Conservation (phyloP, 2,329 filamentous ascomycete genomes). For the Myrmaecium sp. region DNA sequence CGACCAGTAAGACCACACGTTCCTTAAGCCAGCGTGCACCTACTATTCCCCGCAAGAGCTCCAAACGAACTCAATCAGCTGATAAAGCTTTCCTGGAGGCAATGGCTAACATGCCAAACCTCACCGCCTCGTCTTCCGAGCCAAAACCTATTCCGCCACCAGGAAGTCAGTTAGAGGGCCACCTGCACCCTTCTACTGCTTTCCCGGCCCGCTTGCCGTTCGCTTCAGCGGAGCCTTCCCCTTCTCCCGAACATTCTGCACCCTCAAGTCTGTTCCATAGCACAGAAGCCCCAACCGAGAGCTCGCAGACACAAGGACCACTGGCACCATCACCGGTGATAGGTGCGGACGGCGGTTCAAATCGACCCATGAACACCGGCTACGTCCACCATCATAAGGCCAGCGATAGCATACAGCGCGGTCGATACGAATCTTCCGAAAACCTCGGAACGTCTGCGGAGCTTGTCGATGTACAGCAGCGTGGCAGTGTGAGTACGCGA, state of each 20-base stretch:
- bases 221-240: constrained; percentile 17
- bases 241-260: constrained; percentile 19
- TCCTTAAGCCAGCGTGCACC: constrained; percentile 14
- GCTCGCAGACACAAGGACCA: too few relatives aligned
- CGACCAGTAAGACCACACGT: constrained; percentile 24
- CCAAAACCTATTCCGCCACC: too few relatives aligned
- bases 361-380: constrained; percentile 19
- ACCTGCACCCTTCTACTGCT: too few relatives aligned
- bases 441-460: constrained; percentile 20
- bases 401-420: constrained; percentile 19
- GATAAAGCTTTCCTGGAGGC: too few relatives aligned
- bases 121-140: too few relatives aligned
- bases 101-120: too few relatives aligned
- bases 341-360: not conserved
- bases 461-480: constrained; percentile 17
- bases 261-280: constrained; percentile 18
- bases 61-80: constrained; percentile 26
- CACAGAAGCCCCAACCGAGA: too few relatives aligned
- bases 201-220: constrained; percentile 18
- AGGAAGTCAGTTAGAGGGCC: too few relatives aligned
- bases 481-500: too few relatives aligned
- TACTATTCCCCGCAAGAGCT: constrained; percentile 54
- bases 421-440: constrained; percentile 13
- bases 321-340: too few relatives aligned
- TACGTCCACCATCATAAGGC: constrained; percentile 22